Conservation (phyloP, 2,329 filamentous ascomycete species). For the Clonostachys sp. region DNA sequence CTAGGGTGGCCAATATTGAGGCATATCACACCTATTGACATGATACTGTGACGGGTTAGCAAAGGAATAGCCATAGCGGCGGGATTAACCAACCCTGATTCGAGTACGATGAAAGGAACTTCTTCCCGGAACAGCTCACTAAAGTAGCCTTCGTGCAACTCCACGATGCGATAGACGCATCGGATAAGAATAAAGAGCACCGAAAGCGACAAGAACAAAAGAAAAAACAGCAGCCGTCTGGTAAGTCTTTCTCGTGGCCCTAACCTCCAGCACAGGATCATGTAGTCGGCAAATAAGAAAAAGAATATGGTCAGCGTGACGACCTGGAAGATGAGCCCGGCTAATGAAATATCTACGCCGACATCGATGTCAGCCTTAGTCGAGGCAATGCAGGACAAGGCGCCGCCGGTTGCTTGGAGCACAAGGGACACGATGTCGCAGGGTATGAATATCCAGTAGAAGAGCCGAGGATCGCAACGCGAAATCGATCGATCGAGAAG, state of each 20-base stretch:
- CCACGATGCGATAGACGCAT: slow-evolving; percentile 53
- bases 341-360: slow-evolving; percentile 44
- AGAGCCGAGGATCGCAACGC: slow-evolving; percentile 22
- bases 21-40: background rate
- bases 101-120: slow-evolving; percentile 45
- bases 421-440: slow-evolving; percentile 44
- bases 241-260: slow-evolving; percentile 12
- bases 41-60: background rate
- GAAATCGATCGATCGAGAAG: slow-evolving; percentile 12
- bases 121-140: slow-evolving; percentile 49
- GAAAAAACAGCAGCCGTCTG: slow-evolving; percentile 39
- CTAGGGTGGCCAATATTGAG: background rate
- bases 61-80: no score
- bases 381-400: slow-evolving; percentile 26
- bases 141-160: slow-evolving; percentile 51
- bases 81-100: slow-evolving; percentile 24
- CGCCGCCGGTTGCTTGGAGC: slow-evolving; percentile 46
- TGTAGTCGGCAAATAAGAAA: slow-evolving; percentile 30
- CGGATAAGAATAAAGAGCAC: slow-evolving; percentile 52
- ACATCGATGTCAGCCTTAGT: slow-evolving; percentile 22
- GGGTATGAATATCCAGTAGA: slow-evolving; percentile 33
- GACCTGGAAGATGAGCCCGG: slow-evolving; percentile 43
- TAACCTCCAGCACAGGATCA: slow-evolving; percentile 9
- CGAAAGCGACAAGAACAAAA: slow-evolving; percentile 40
- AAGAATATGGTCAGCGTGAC: slow-evolving; percentile 38